These are phyloP conservation scores for Porogramme epimiltina DNA, from an alignment of 1,284 basidiomycete genomes.

Conservation along the genomic window DNA sequence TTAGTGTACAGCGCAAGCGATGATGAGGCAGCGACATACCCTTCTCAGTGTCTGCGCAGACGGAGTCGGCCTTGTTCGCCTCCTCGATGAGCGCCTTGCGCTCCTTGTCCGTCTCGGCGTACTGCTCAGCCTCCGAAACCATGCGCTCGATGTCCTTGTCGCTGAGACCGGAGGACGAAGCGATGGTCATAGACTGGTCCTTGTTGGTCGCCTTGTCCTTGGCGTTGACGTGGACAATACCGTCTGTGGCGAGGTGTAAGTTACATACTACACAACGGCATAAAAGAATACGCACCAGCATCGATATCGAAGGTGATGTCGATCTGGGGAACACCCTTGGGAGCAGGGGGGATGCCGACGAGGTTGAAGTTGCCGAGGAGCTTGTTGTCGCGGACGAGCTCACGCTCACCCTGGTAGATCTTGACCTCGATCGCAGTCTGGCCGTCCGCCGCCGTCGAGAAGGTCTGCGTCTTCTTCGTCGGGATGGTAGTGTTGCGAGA, in stretches of 20 bases:
- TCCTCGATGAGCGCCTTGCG: constrained; percentile 93
- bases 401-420: constrained; percentile 98
- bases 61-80: constrained; percentile 95
- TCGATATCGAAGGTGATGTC: constrained; percentile 99
- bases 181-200: constrained; percentile 97
- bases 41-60: constrained; percentile 96
- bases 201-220: constrained; percentile 98
- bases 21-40: constrained; percentile 41
- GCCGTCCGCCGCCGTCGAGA: constrained; percentile 96
- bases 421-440: constrained; percentile 98
- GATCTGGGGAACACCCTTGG: constrained; percentile 98
- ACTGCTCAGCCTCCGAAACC: constrained; percentile 94
- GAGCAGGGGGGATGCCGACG: constrained; percentile 95
- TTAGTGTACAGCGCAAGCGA: not conserved
- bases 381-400: constrained; percentile 97
- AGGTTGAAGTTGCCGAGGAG: constrained; percentile 99
- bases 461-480: constrained; percentile 98
- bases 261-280: not conserved
- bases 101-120: constrained; percentile 89
- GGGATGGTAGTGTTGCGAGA: constrained; percentile 98
- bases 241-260: constrained; percentile 49
- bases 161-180: constrained; percentile 94
- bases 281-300: constrained; percentile 61
- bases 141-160: constrained; percentile 98
- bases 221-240: constrained; percentile 96